Base-by-base conservation (phyloP, 306 rosid genomes). In the Vigna angularis region DNA sequence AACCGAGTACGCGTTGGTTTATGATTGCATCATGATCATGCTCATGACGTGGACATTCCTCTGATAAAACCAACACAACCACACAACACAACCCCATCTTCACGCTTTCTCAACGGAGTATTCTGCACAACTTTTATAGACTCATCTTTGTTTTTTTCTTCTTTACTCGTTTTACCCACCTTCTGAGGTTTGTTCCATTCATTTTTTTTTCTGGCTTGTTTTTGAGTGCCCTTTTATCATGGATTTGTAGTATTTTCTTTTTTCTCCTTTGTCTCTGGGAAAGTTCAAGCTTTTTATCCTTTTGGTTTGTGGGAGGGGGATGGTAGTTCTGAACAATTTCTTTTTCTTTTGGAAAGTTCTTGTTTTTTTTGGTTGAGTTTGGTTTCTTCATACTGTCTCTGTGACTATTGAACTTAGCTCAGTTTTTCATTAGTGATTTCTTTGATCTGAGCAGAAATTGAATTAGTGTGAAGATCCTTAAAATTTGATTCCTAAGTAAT, bases 111-210 rank as follows among this genome's bases (percentile, higher is more conserved):
- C 67, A 30, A 5, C 66, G 1, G 0, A 24, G 36, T 58, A 10
- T 32, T 34, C 16, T 17, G 7, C 18, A 17, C 68, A 5, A 42
- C 49, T 9, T 13, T 17, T 6, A 2, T 42, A 10, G 7, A 38
- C 15, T 45, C 70, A n/a, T 3, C 34, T 7, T n/a, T 4, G 3
- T 64, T 3, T 64, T 52, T 49, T 52, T 8, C 55, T 8, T 76
- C 11, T 52, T 6, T 0, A 5, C 47, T 47, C 71, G 38, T 52
- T 73, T 83, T 51, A 47, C 49, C 22, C 50, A 56, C 73, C 79
- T 20, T 58, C 83, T 73, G 55, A 85, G 93, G 87, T 89, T 58
- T 59, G 84, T 73, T 85, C 42, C 55, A 36, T 6, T 44, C 12
- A 4, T 44, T 56, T 9, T 1, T 1, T 2, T 1, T 15, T 1